A percentile compares a stretch with the other conserved stretches of the same genome.
phyloP scores from a whole-genome alignment of 1,139 yeast species.

The Yamadazyma siamensis region DNA sequence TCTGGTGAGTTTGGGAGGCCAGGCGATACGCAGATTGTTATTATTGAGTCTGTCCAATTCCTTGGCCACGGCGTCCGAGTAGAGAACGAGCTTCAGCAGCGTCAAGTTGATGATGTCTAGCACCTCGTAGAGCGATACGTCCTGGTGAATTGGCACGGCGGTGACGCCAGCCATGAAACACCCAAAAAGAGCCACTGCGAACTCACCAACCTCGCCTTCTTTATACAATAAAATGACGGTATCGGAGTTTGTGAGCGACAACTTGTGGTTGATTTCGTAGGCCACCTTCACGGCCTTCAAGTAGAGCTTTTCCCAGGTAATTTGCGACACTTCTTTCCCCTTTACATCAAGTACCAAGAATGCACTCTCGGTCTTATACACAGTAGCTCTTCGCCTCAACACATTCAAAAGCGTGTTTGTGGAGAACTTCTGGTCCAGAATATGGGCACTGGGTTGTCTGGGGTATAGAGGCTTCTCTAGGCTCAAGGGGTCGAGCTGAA shows the following conservation, averaged over 20 bases:
- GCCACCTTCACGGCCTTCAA: constrained; percentile 85
- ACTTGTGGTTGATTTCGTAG: constrained; percentile 73
- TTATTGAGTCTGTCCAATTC: constrained; percentile 60
- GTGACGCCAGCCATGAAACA: constrained; percentile 92
- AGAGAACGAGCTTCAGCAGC: constrained; percentile 71
- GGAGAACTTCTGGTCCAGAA: constrained; percentile 12
- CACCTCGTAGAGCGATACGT: constrained; percentile 63
- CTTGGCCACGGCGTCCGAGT: constrained; percentile 75
- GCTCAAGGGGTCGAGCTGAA: constrained; percentile 38
- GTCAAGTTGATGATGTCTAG: constrained; percentile 71
- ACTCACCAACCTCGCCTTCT: constrained; percentile 80
- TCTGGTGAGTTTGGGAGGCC: constrained; percentile 51
- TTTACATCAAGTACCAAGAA: constrained; percentile 67
- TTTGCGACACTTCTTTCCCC: constrained; percentile 74
- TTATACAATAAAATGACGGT: constrained; percentile 82
- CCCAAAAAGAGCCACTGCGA: constrained; percentile 81
- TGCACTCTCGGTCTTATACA: constrained; percentile 68
- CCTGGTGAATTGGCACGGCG: constrained; percentile 88
- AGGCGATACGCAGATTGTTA: constrained; percentile 24
- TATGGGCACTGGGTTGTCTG: constrained; percentile 23
- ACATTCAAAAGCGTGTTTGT: constrained; percentile 67
- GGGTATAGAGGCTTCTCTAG: constrained; percentile 59
- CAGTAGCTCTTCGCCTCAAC: constrained; percentile 65
- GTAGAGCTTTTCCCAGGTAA: constrained; percentile 89
- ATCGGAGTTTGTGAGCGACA: constrained; percentile 71